phyloP scores from a whole-genome alignment of 2,329 filamentous ascomycete genomes.

The Macrophomina phaseolina region DNA sequence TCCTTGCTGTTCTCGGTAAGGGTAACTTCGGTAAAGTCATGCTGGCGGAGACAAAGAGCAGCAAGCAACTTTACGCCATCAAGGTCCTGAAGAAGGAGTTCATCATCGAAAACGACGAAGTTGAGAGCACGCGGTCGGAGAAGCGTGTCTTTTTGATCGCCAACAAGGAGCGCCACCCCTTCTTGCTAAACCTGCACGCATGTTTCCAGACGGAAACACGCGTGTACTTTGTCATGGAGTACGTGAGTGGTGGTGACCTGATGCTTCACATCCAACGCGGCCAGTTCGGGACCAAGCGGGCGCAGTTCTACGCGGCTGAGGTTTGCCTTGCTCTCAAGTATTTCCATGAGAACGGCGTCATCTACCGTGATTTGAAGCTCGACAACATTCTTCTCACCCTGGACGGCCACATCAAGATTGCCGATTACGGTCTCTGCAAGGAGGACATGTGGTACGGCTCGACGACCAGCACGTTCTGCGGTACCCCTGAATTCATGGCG shows the following conservation, averaged over 20 bases:
- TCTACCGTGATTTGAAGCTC: slow-evolving; percentile 83
- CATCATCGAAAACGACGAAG: slow-evolving; percentile 99
- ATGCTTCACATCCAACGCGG: slow-evolving; percentile 99
- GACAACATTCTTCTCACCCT: slow-evolving; percentile 92
- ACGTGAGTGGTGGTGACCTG: slow-evolving; percentile 95
- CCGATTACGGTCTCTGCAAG: slow-evolving; percentile 97
- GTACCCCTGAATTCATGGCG: slow-evolving; percentile 99
- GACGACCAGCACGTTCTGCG: slow-evolving; percentile 97
- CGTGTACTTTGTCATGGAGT: slow-evolving; percentile 99
- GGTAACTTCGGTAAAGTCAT: slow-evolving; percentile 99
- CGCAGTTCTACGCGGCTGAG: slow-evolving; percentile 98
- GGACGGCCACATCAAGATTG: slow-evolving; percentile 98
- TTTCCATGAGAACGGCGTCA: slow-evolving; percentile 99
- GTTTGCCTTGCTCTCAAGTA: slow-evolving; percentile 98
- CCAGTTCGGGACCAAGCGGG: slow-evolving; percentile 92
- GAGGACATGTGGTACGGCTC: slow-evolving; percentile 99
- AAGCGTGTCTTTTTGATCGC: slow-evolving; percentile 97
- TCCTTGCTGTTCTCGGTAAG: slow-evolving; percentile 95
- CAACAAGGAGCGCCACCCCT: slow-evolving; percentile 95
- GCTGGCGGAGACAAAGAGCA: slow-evolving; percentile 94
- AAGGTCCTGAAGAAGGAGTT: slow-evolving; percentile 99
- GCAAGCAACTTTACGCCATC: slow-evolving; percentile 93
- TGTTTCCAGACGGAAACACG: slow-evolving; percentile 99
- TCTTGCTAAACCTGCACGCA: slow-evolving; percentile 91
- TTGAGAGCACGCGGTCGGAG: slow-evolving; percentile 96